Evolutionary conservation across 306 rosid genomes (phyloP), one percentile per base, ranked within the genome.

Genomic region (Fragaria nilgerrensis): DNA sequence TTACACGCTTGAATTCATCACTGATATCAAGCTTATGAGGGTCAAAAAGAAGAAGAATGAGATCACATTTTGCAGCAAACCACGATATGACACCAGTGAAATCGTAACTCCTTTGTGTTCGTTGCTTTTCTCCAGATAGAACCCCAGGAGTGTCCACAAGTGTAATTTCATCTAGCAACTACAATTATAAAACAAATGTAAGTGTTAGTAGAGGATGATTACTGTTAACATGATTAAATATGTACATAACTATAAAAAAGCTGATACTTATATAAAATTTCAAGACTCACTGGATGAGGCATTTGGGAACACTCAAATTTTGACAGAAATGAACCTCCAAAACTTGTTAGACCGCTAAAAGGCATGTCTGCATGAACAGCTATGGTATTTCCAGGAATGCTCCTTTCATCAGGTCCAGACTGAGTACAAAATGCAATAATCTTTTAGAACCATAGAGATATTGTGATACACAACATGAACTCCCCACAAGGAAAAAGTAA

Each of bases 321-420:
- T 0, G 98, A 95, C 23, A 95, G 77, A 78, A 95, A 95, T 27
- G 98, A 88, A 49, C 97, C 97, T 68, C 99, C 98, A 77, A 91
- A 95, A 50, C 92, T 78, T 84, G 98, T 83, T 47, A 95, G 64
- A 47, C 97, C 94, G 77, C 91, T 47, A 73, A 88, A 95, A 81
- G 99, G 99, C 99, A 92, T 89, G 36, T 92, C 96, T 44, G 99
- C 99, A 73, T 92, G 88, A 85, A 95, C 99, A 48, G 92, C 99
- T 7, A 92, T 80, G 9, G 98, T 95, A 85, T 95, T 92, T 69
- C 99, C 98, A 20, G 98, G 99, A 83, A 92, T 80, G 81, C 96
- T 95, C 81, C 99, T 91, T 86, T 92, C 98, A 79, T 95, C 99
- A 9, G 97, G 90, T 77, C 99, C 99, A 70, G 96, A 89, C 99